Evolutionary conservation across 1,284 basidiomycete genomes (phyloP), one percentile per base, ranked within the genome.

Genomic region (Pholiota adiposa): DNA sequence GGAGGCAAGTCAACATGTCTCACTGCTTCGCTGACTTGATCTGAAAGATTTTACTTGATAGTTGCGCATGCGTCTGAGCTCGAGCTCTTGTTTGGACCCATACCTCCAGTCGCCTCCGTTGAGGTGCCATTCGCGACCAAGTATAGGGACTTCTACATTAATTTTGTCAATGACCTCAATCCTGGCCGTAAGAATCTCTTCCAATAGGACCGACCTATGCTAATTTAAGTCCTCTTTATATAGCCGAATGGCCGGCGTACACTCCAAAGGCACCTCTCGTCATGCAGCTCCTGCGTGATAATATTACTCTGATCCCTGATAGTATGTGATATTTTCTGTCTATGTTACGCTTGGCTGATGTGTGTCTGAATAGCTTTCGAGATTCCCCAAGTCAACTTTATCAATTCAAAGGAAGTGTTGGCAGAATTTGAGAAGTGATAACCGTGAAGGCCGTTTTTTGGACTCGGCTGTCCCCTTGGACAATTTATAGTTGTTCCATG

Each of bases 11-110:
- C 31, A 16, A 57, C 11, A 23, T 27, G 33, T 18, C 34, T 31
- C 50, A 19, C 33, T 51, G 44, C 56, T 31, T 41, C 1, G 51
- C 38, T 11, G 19, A 19, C n/a, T 46, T 34, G 14, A 36, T n/a
- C 11, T 31, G 21, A 27, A 25, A 44, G n/a, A 9, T n/a, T 44
- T 3, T 27, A 18, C 11, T 27, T 6, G 18, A 2, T 59, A 85
- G 84, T 85, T 4, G 72, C 72, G 58, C 84, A 86, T 69, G 80
- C 73, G 0, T 83, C 82, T 0, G 84, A 86, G 62, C 71, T 86
- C 7, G 60, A 67, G 3, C 67, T 85, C 34, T 67, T 86, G 3
- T 84, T 84, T 58, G 83, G 82, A 0, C 76, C 79, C 0, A 71
- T 80, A 9, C 77, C 81, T 8, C 57, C 68, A 7, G 65, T 77